These are phyloP conservation scores for Penicillium mononematosum DNA, from an alignment of 495 filamentous ascomycete genomes.

Conservation along the genomic window DNA sequence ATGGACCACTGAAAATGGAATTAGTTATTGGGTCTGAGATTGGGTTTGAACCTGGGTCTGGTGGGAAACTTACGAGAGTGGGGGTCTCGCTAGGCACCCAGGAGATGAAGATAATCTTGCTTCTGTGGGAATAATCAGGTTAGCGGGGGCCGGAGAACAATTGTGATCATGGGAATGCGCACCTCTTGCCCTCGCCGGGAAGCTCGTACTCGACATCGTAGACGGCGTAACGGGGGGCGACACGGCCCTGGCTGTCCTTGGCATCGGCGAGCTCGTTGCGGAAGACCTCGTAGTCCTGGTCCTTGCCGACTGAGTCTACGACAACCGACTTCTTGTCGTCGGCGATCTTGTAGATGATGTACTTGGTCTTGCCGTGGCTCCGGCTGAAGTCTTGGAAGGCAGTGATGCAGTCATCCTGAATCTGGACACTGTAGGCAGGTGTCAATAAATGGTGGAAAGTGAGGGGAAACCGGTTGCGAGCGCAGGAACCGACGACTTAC, in stretches of 20 bases:
- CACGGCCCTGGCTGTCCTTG: constrained; percentile 62
- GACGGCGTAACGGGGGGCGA: constrained; percentile 80
- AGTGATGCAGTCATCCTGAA: constrained; percentile 75
- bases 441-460: constrained; percentile 24
- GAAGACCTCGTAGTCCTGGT: constrained; percentile 72
- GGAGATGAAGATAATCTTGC: constrained; percentile 93
- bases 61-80: constrained; percentile 64
- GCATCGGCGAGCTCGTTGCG: constrained; percentile 74
- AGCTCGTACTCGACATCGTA: constrained; percentile 90
- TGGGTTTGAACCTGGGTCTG: neutral
- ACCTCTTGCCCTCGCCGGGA: constrained; percentile 81
- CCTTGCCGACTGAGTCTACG: constrained; percentile 68
- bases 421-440: constrained; percentile 60
- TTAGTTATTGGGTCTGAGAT: constrained; percentile 25
- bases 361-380: constrained; percentile 77
- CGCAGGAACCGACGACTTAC: constrained; percentile 28
- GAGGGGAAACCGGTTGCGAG: constrained; percentile 13
- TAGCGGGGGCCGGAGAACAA: constrained; percentile 6
- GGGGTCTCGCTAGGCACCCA: constrained; percentile 87
- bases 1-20: constrained; percentile 56
- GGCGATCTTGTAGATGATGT: constrained; percentile 94
- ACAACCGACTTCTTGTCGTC: constrained; percentile 90
- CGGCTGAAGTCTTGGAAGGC: constrained; percentile 91
- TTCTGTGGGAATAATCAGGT: constrained; percentile 51
- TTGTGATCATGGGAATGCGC: constrained; percentile 21